Evolutionary conservation across 2,329 filamentous ascomycete genomes (phyloP).

Genomic region (Setomelanomma holmii): DNA sequence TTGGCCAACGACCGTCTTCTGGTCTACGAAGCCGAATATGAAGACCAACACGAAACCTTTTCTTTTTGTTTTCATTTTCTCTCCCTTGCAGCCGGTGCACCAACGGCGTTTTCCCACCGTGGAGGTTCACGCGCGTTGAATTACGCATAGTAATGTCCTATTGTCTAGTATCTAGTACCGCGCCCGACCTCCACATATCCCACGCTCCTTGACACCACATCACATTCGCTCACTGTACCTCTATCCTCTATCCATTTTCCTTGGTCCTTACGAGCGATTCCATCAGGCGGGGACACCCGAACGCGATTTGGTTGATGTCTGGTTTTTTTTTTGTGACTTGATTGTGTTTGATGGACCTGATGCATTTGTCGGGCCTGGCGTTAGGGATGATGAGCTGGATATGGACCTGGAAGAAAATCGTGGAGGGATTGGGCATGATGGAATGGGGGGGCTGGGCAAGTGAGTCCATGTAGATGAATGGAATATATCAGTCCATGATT

Average conservation of each 20-base stretch:
- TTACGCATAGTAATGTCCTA: conserved; percentile 29
- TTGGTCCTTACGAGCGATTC: neutral
- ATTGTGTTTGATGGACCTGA: neutral
- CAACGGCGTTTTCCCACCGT: conserved; percentile 3
- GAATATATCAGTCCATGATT: neutral
- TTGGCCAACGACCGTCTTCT: no score
- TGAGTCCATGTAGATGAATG: neutral
- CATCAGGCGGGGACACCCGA: neutral
- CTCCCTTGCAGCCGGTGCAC: conserved; percentile 8
- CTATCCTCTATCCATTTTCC: neutral
- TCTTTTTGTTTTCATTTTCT: neutral
- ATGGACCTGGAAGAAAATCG: no score
- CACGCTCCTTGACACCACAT: conserved; percentile 6
- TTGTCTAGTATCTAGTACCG: conserved; percentile 26
- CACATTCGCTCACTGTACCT: neutral
- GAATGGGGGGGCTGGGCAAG: neutral
- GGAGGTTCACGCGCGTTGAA: conserved; percentile 18
- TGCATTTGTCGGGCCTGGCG: neutral
- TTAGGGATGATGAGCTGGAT: neutral
- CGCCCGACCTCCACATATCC: conserved; percentile 14
- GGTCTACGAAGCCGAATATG: no score
- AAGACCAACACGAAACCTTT: neutral
- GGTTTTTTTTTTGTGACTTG: neutral
- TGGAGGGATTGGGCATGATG: neutral
- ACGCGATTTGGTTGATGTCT: neutral